Conservation (phyloP, 768 basidiomycete genomes). For the Mrakia hoshinonis region DNA sequence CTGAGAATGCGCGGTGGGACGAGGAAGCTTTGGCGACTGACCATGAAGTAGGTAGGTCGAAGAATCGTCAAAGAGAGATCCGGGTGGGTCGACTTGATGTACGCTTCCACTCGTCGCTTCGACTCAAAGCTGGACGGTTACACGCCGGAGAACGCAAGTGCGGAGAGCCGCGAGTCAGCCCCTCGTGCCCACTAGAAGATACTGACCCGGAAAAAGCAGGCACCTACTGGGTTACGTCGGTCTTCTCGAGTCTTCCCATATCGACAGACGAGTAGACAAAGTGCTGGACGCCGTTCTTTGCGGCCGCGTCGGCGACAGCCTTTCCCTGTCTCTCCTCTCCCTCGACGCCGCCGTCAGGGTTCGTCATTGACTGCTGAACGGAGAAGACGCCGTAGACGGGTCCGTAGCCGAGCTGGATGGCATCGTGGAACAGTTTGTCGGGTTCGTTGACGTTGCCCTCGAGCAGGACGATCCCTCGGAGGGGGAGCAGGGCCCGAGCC, state of each 20-base stretch:
- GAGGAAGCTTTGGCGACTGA: background rate
- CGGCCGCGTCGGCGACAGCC: background rate
- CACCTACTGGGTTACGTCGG: background rate
- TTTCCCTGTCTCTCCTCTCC: background rate
- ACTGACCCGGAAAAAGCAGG: too few species aligned
- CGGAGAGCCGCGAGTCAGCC: too few species aligned
- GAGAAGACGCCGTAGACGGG: slow-evolving; percentile 12
- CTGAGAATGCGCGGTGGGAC: too few species aligned
- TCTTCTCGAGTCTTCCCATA: background rate
- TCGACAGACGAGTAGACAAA: background rate
- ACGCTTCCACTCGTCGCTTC: background rate
- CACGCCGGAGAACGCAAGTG: background rate
- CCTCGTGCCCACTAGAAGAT: too few species aligned
- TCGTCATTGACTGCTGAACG: background rate
- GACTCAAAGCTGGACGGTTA: background rate
- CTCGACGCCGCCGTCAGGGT: background rate
- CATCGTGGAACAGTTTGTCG: background rate
- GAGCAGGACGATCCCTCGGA: background rate
- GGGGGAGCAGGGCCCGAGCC: background rate
- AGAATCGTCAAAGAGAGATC: background rate
- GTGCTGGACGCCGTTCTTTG: background rate
- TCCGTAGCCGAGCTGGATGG: background rate
- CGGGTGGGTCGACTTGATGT: background rate
- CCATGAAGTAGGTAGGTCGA: background rate
- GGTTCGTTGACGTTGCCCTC: background rate